Base-by-base conservation (phyloP, 257 asterid genomes). In the Lycium ferocissimum region DNA sequence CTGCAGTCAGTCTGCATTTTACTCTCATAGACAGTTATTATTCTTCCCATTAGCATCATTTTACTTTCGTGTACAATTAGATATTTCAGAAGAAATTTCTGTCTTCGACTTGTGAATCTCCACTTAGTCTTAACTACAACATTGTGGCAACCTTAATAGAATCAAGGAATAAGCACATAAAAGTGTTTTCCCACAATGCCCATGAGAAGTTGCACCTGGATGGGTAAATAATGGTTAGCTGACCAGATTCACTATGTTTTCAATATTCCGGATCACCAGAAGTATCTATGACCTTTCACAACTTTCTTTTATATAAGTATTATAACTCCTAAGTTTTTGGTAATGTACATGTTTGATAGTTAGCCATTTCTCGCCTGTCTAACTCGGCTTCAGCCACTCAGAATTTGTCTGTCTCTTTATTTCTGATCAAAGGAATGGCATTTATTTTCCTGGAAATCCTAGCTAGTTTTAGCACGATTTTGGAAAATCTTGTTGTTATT, bases 21-120 rank as follows among this genome's bases (percentile, higher is more conserved):
- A 67, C 75, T 67, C 40, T 26, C 35, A 9, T 10, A 11, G 79
- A 70, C 79, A 9, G 43, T 75, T 20, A 49, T 49, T 75, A 75
- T 20, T 75, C 33, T 22, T 49, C 40, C 81, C 62, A 75, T 53
- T 75, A 49, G 81, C n/a, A 20, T 73, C 81, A 12, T 75, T 12
- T 26, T 75, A 20, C 43, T 20, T 75, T 47, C 58, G 49, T 75
- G n/a, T 73, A 45, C 59, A 73, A 5, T 15, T 57, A 15, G n/a
- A 73, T 73, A 73, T 47, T 47, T 73, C n/a, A 47, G 80, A 73
- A 73, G 80, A 73, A 73, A 73, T 73, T 73, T 73, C 80, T 75
- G 81, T 61, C 22, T 75, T 75, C 3, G 0, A 75, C 4, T 47
- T 75, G 11, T 6, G 57, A 49, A 49, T 75, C 81, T 75, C 43